phyloP scores from a whole-genome alignment of 129 eudicot species.

The Tanacetum coccineum region DNA sequence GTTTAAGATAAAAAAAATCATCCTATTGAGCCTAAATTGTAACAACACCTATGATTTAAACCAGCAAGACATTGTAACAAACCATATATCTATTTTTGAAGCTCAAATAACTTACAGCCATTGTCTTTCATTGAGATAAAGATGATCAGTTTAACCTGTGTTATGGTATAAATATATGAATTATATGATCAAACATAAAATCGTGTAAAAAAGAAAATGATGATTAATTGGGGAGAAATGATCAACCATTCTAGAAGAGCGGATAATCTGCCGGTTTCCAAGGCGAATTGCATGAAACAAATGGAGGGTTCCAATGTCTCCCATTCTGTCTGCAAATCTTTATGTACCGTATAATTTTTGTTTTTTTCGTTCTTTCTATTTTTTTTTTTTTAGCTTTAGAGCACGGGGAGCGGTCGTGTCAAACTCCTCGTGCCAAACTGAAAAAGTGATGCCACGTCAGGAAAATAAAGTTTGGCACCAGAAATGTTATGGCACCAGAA shows the following conservation, averaged over 20 bases:
- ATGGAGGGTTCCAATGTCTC: conserved; percentile 18
- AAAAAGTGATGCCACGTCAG: too few relatives aligned
- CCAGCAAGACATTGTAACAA: too few relatives aligned
- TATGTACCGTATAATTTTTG: background rate
- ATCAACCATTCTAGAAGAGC: background rate
- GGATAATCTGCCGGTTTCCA: conserved; percentile 17
- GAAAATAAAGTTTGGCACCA: too few relatives aligned
- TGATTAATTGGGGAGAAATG: background rate
- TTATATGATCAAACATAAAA: conserved; percentile 2
- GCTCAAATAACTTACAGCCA: conserved; percentile 18
- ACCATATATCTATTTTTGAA: too few relatives aligned
- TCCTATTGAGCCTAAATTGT: background rate
- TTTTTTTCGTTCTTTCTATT: background rate
- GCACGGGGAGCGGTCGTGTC: too few relatives aligned
- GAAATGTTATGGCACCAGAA: too few relatives aligned
- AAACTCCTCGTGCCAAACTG: too few relatives aligned
- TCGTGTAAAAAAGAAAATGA: background rate
- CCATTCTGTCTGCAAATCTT: background rate
- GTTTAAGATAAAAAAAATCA: conserved; percentile 5
- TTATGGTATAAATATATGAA: background rate
- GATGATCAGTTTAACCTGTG: conserved; percentile 8
- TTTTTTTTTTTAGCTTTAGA: too few relatives aligned
- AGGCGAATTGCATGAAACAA: conserved; percentile 12
- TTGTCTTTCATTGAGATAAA: conserved; percentile 30
- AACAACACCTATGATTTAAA: background rate